Conservation (phyloP, 2,329 filamentous ascomycete species). For the Leptographium galeiforme region DNA sequence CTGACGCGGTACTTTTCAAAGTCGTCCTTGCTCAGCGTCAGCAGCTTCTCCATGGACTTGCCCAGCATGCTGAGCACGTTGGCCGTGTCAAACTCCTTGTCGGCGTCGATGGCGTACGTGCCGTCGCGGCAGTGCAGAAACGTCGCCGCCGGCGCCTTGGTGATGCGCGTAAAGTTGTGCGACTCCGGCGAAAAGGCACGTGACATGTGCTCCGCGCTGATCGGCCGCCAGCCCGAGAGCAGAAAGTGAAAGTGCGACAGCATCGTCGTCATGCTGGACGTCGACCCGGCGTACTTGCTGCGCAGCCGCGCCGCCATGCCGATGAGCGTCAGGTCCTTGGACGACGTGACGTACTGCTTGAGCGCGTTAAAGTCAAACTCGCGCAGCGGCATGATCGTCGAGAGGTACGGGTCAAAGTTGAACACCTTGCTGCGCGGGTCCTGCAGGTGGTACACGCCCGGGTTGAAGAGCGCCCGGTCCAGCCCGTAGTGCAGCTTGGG, state of each 20-base stretch:
- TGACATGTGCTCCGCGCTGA: slow-evolving; percentile 56
- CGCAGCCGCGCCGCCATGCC: slow-evolving; percentile 49
- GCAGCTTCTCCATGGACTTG: slow-evolving; percentile 90
- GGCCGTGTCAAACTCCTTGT: slow-evolving; percentile 77
- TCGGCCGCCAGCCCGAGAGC: slow-evolving; percentile 65
- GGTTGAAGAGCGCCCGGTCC: slow-evolving; percentile 89
- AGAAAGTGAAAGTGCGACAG: slow-evolving; percentile 88
- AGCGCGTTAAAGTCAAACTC: slow-evolving; percentile 89
- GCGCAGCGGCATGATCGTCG: slow-evolving; percentile 79
- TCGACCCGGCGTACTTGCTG: slow-evolving; percentile 85
- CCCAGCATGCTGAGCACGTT: slow-evolving; percentile 86
- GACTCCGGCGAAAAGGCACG: slow-evolving; percentile 48
- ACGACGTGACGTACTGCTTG: slow-evolving; percentile 82
- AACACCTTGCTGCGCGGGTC: slow-evolving; percentile 78
- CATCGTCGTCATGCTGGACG: slow-evolving; percentile 86
- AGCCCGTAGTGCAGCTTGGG: slow-evolving; percentile 61
- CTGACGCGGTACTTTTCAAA: slow-evolving; percentile 72
- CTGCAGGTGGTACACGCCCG: slow-evolving; percentile 81
- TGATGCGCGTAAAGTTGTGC: slow-evolving; percentile 57
- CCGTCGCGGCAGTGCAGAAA: slow-evolving; percentile 68
- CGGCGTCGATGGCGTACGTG: slow-evolving; percentile 85
- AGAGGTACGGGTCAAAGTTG: slow-evolving; percentile 94
- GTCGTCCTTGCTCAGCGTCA: slow-evolving; percentile 69
- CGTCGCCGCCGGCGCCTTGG: slow-evolving; percentile 60
- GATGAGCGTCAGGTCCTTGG: slow-evolving; percentile 62